Evolutionary conservation across 1,139 yeast genomes (phyloP).

Genomic region (Blastobotrys illinoisensis): DNA sequence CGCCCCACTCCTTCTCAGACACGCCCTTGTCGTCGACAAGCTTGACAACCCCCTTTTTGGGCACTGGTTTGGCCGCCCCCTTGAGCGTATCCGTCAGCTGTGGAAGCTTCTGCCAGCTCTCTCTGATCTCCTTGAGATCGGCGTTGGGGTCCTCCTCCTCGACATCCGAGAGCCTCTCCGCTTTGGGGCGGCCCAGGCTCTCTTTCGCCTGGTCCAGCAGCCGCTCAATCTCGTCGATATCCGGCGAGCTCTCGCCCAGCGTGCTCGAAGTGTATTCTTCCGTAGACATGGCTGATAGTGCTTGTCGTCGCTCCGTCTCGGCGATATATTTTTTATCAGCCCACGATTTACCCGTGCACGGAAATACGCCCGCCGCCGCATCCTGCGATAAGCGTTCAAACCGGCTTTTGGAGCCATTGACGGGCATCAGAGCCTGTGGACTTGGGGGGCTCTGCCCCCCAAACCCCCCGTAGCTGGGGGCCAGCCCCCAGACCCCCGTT

Average conservation of each 20-base stretch:
- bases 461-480: too few species aligned
- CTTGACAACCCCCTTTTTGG: constrained; percentile 5
- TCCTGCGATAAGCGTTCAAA: too few species aligned
- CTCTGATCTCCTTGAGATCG: constrained; percentile 4
- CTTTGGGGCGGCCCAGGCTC: not conserved
- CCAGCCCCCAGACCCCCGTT: too few species aligned
- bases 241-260: not conserved
- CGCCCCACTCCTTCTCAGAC: constrained; percentile 10
- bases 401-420: too few species aligned
- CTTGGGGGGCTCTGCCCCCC: too few species aligned
- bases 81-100: constrained; percentile 4
- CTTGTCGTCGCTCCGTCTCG: not conserved
- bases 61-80: not conserved
- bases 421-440: too few species aligned
- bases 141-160: constrained; percentile 1
- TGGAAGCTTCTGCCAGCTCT: constrained; percentile 9
- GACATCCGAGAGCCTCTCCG: not conserved
- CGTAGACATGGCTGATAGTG: not conserved
- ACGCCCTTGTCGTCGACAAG: not conserved
- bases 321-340: not conserved
- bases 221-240: constrained; percentile 4
- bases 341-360: not conserved
- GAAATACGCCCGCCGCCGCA: not conserved
- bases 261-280: not conserved
- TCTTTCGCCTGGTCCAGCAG: constrained; percentile 4